phyloP scores from a whole-genome alignment of 495 filamentous ascomycete species.

The Pyrenopolyporus hunteri region DNA sequence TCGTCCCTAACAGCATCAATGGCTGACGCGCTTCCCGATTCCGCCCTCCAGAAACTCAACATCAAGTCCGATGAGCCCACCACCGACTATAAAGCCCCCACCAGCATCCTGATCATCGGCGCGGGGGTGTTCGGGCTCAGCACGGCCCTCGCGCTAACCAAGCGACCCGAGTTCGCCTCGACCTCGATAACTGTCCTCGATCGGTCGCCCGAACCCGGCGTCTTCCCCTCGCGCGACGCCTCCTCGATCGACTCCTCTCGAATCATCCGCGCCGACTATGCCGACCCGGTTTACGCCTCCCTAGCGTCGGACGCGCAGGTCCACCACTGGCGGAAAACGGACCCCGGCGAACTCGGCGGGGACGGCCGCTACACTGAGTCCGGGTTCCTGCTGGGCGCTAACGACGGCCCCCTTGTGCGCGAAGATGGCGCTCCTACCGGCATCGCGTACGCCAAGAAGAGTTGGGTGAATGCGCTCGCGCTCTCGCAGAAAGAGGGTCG shows the following conservation, averaged over 20 bases:
- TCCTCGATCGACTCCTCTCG: constrained; percentile 77
- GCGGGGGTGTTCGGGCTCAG: constrained; percentile 79
- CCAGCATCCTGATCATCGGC: constrained; percentile 74
- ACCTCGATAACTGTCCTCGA: constrained; percentile 73
- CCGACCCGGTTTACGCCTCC: constrained; percentile 69
- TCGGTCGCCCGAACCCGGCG: constrained; percentile 55
- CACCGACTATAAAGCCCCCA: constrained; percentile 35
- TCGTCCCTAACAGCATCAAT: too few relatives aligned
- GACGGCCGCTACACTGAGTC: constrained; percentile 75
- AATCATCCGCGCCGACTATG: constrained; percentile 84
- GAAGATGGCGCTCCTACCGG: constrained; percentile 53
- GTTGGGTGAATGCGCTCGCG: constrained; percentile 66
- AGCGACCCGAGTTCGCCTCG: constrained; percentile 58
- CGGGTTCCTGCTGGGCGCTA: constrained; percentile 73
- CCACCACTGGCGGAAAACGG: constrained; percentile 74
- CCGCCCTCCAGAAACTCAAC: constrained; percentile 8
- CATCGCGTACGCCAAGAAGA: constrained; percentile 68
- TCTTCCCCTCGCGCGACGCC: constrained; percentile 71
- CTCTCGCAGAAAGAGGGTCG: constrained; percentile 46
- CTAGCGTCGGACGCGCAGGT: constrained; percentile 71
- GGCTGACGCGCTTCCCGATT: neutral
- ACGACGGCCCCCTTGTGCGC: constrained; percentile 44
- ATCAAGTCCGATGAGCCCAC: neutral
- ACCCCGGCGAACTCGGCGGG: constrained; percentile 57
- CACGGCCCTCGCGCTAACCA: constrained; percentile 67